Evolutionary conservation across 805 yeast genomes (phyloP), one percentile per base, ranked within the genome.

Genomic region (Hemisphaericaspora nanyangensis): DNA sequence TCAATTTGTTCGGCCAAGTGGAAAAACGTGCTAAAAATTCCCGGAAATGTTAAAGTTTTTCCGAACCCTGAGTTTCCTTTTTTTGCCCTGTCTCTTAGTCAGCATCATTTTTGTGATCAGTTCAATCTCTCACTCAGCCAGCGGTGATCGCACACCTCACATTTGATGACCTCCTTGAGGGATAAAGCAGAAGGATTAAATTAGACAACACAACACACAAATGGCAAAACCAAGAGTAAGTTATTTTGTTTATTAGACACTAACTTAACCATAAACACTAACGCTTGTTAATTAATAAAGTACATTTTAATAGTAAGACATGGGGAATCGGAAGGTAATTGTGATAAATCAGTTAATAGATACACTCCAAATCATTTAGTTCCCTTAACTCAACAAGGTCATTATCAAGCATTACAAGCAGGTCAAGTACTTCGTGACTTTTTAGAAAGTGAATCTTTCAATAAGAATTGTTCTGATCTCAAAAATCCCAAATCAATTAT

Each of bases 311-410:
- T 90, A 19, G 80, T 90, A 10, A 79, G 97, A 47, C 97, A 90
- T 56, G 97, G 97, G 18, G 96, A 90, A 55, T 83, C 93, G 5
- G 95, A 86, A 54, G 95, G 96, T 7, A 90, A 90, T 61, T 78
- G 77, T 48, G 95, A 90, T 60, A 89, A 90, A 56, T 64, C 79
- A 1, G 89, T 90, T 37, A 90, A 90, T 58, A 69, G 82, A 40
- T 71, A 72, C 52, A 76, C 81, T 1, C 88, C 96, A 1, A 90
- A 90, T 58, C 97, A 90, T 61, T 66, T 74, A 50, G 82, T 90
- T 4, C 76, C 83, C 5, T 63, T 90, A 35, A 90, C 97, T 0
- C 70, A 65, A 7, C 64, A 68, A 10, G 97, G 97, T 1, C 83
- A 79, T 53, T 46, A 49, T 5, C 88, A 83, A 51, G 86, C 89